A percentile compares a stretch with the other conserved stretches of the same genome.
Conservation (phyloP, 2,329 filamentous ascomycete genomes). For the Calonectria hongkongensis region DNA sequence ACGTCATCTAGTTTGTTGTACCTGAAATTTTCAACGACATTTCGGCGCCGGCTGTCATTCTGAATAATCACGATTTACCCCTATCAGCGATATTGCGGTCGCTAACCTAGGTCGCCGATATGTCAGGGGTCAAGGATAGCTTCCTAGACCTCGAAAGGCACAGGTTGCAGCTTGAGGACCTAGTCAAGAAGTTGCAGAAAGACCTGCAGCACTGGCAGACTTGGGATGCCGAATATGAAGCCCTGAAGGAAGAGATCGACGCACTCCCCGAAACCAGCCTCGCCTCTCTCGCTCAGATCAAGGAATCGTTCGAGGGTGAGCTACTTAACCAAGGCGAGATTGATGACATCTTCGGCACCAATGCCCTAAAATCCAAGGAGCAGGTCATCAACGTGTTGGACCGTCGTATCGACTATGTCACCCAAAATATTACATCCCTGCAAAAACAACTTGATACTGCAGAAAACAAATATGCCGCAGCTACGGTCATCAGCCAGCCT, state of each 20-base stretch:
- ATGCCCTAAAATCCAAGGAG: constrained; percentile 53
- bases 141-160: constrained; percentile 84
- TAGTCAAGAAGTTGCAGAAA: constrained; percentile 80
- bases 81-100: constrained; percentile 31
- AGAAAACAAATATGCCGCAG: constrained; percentile 81
- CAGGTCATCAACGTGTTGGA: constrained; percentile 77
- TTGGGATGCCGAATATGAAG: constrained; percentile 94
- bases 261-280: constrained; percentile 68
- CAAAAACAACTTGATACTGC: constrained; percentile 82
- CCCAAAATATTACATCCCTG: constrained; percentile 84
- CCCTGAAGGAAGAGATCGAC: constrained; percentile 87
- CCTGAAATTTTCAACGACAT: constrained; percentile 28
- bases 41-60: constrained; percentile 36
- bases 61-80: constrained; percentile 31
- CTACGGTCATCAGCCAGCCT: constrained; percentile 75
- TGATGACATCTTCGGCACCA: constrained; percentile 65
- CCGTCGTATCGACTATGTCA: constrained; percentile 91
- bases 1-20: constrained; percentile 9
- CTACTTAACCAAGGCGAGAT: constrained; percentile 77
- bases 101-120: constrained; percentile 52
- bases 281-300: constrained; percentile 73
- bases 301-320: constrained; percentile 76
- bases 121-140: constrained; percentile 67
- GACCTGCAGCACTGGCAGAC: constrained; percentile 91
- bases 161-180: constrained; percentile 83